Evolutionary conservation across 1,284 basidiomycete genomes (phyloP).

Genomic region (Neolentinus lepideus): DNA sequence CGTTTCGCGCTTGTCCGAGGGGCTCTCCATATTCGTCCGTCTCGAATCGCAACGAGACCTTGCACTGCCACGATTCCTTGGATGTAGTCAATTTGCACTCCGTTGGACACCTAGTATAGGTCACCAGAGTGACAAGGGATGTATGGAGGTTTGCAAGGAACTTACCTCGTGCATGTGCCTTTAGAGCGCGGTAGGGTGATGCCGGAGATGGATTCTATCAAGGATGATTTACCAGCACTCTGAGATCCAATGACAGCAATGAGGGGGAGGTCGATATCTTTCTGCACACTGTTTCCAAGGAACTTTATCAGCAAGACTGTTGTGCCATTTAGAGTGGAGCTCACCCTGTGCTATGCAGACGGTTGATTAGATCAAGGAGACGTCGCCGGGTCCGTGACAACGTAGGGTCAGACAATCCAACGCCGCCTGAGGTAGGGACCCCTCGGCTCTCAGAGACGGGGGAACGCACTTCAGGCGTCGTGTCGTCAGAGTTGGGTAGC

Average conservation of each 20-base stretch:
- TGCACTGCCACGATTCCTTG: conserved; percentile 47
- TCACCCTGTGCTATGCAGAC: conserved; percentile 50
- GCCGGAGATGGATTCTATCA: conserved; percentile 70
- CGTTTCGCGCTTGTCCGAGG: conserved; percentile 30
- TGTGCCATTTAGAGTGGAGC: background rate
- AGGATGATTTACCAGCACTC: conserved; percentile 47
- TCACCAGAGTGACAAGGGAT: background rate
- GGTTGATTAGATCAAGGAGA: conserved; percentile 47
- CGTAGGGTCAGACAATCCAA: conserved; percentile 39
- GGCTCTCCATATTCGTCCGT: conserved; percentile 37
- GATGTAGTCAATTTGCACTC: conserved; percentile 55
- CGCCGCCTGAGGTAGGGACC: conserved; percentile 5
- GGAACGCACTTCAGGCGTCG: background rate
- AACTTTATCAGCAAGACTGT: background rate
- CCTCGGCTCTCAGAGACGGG: background rate
- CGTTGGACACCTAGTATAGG: conserved; percentile 53
- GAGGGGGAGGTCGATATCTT: conserved; percentile 61
- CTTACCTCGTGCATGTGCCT: conserved; percentile 63
- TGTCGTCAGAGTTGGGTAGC: background rate
- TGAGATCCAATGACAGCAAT: conserved; percentile 67
- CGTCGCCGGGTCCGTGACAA: conserved; percentile 27
- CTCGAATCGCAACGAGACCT: conserved; percentile 46
- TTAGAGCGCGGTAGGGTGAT: conserved; percentile 59
- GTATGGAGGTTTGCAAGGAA: conserved; percentile 1
- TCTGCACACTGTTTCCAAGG: conserved; percentile 38